Conservation (phyloP, 2,329 filamentous ascomycete genomes). For the Pestalotiopsis sp. region DNA sequence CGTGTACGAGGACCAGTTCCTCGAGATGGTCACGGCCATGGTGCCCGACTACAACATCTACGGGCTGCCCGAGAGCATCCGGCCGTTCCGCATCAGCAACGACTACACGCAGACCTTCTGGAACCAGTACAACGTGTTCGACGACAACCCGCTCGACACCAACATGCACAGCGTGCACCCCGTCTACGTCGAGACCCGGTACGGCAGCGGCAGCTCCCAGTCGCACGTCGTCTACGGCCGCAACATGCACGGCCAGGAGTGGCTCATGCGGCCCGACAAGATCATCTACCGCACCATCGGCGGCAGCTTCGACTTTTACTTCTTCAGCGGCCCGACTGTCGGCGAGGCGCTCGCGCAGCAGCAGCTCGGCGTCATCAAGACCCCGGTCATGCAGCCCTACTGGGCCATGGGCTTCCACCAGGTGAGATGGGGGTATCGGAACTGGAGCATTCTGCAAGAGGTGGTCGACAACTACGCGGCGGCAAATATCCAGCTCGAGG, state of each 20-base stretch:
- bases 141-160: slow-evolving; percentile 62
- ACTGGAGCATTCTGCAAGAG: slow-evolving; percentile 68
- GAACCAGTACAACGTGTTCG: slow-evolving; percentile 64
- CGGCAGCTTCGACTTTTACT: slow-evolving; percentile 73
- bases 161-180: slow-evolving; percentile 80
- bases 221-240: slow-evolving; percentile 79
- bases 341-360: slow-evolving; percentile 72
- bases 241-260: slow-evolving; percentile 76
- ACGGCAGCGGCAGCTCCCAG: slow-evolving; percentile 65
- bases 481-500: slow-evolving; percentile 70
- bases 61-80: slow-evolving; percentile 74
- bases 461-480: slow-evolving; percentile 69
- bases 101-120: slow-evolving; percentile 62
- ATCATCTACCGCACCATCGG: slow-evolving; percentile 77
- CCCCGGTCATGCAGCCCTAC: slow-evolving; percentile 80
- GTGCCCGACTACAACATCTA: slow-evolving; percentile 77
- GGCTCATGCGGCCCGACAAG: slow-evolving; percentile 63
- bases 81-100: slow-evolving; percentile 70
- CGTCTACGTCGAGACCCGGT: slow-evolving; percentile 79
- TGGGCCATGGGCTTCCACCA: slow-evolving; percentile 83
- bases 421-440: slow-evolving; percentile 80
- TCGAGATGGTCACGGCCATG: slow-evolving; percentile 70
- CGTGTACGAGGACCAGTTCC: slow-evolving; percentile 77
- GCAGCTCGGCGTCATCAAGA: slow-evolving; percentile 65
- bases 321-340: slow-evolving; percentile 73